These are phyloP conservation scores for Lentinula novae-zelandiae DNA, from an alignment of 1,284 basidiomycete genomes.

Conservation along the genomic window DNA sequence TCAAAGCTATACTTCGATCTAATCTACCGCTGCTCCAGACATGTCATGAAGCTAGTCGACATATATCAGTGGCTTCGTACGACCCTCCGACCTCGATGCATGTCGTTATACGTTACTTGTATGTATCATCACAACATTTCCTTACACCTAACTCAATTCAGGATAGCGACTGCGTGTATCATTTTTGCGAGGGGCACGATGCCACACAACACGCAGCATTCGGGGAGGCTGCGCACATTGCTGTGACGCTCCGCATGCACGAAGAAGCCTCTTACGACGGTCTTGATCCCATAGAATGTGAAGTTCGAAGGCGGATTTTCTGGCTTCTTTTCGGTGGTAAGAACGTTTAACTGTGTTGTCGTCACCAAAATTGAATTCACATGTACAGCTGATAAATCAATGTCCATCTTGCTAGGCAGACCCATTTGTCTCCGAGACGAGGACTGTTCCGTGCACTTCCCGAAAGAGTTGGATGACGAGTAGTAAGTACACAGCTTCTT, in stretches of 20 bases:
- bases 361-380: constrained; percentile 7
- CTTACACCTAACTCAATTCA: background rate
- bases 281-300: constrained; percentile 80
- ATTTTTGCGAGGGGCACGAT: constrained; percentile 84
- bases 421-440: constrained; percentile 82
- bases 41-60: constrained; percentile 76
- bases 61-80: constrained; percentile 74
- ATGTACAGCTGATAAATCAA: constrained; percentile 76
- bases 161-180: constrained; percentile 71
- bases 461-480: constrained; percentile 81
- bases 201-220: constrained; percentile 83
- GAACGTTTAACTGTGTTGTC: constrained; percentile 20
- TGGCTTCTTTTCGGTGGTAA: constrained; percentile 83
- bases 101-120: constrained; percentile 83
- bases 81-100: constrained; percentile 80
- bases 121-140: constrained; percentile 26
- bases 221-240: constrained; percentile 78
- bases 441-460: constrained; percentile 83
- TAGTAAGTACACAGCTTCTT: constrained; percentile 53
- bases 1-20: constrained; percentile 4
- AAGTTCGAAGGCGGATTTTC: constrained; percentile 77
- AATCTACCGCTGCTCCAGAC: constrained; percentile 35
- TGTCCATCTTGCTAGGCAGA: constrained; percentile 75
- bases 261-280: constrained; percentile 79
- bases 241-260: constrained; percentile 77